These are phyloP conservation scores for Monosporascus sp. DNA, from an alignment of 2,329 filamentous ascomycete genomes.

Conservation along the genomic window DNA sequence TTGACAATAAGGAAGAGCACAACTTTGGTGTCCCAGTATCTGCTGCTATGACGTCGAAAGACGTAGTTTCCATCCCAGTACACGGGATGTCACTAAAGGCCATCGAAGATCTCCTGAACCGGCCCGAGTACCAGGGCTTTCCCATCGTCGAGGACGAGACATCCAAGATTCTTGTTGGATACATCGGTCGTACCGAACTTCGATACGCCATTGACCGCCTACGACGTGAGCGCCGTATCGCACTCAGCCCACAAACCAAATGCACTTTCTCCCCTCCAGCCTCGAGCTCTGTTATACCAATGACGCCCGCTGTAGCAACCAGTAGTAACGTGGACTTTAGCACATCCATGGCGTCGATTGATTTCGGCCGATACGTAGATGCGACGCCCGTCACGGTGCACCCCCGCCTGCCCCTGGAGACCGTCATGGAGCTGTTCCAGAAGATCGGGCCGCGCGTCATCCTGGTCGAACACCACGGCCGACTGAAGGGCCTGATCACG, in stretches of 20 bases:
- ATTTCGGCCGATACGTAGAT: slow-evolving; percentile 86
- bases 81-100: slow-evolving; percentile 70
- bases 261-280: slow-evolving; percentile 64
- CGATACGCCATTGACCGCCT: slow-evolving; percentile 83
- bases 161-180: slow-evolving; percentile 74
- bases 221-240: slow-evolving; percentile 54
- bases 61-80: slow-evolving; percentile 68
- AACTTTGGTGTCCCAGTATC: slow-evolving; percentile 93
- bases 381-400: slow-evolving; percentile 86
- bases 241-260: slow-evolving; percentile 60
- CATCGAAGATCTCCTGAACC: slow-evolving; percentile 68
- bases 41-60: slow-evolving; percentile 73
- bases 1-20: slow-evolving; percentile 97
- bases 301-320: slow-evolving; percentile 48
- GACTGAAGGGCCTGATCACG: slow-evolving; percentile 79
- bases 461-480: slow-evolving; percentile 83
- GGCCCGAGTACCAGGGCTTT: slow-evolving; percentile 86
- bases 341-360: slow-evolving; percentile 54
- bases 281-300: slow-evolving; percentile 28
- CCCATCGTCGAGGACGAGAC: slow-evolving; percentile 75
- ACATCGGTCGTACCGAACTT: slow-evolving; percentile 88
- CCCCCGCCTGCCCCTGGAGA: slow-evolving; percentile 85
- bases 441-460: slow-evolving; percentile 96
- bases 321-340: slow-evolving; percentile 56
- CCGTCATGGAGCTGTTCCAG: slow-evolving; percentile 97